Evolutionary conservation across 2,329 filamentous ascomycete genomes (phyloP).

Genomic region (Fusarium guadeloupense): DNA sequence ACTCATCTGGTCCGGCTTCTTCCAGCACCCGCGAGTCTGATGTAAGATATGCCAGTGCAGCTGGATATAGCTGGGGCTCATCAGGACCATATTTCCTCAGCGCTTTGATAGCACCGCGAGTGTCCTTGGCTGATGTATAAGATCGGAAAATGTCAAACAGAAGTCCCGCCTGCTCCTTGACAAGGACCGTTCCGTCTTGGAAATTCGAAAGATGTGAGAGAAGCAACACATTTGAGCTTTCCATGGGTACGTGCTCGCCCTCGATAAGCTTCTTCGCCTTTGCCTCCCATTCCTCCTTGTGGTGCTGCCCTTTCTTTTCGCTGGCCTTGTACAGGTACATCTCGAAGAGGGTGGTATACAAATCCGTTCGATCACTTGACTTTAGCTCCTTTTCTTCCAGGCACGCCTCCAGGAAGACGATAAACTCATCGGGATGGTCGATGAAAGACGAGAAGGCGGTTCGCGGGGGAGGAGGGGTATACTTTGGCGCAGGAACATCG

Average conservation of each 20-base stretch:
- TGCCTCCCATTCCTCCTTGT: slow-evolving; percentile 83
- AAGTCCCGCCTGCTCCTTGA: slow-evolving; percentile 92
- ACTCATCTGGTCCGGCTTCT: slow-evolving; percentile 84
- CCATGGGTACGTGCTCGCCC: slow-evolving; percentile 82
- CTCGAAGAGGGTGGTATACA: slow-evolving; percentile 95
- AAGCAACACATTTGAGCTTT: slow-evolving; percentile 92
- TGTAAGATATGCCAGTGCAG: slow-evolving; percentile 92
- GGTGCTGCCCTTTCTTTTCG: slow-evolving; percentile 70
- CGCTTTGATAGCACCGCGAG: slow-evolving; percentile 86
- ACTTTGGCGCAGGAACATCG: slow-evolving; percentile 61
- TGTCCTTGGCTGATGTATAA: slow-evolving; percentile 92
- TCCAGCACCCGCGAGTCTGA: slow-evolving; percentile 82
- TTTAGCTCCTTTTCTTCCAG: slow-evolving; percentile 76
- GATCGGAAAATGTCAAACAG: slow-evolving; percentile 96
- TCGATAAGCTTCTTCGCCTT: slow-evolving; percentile 92
- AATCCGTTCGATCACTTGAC: slow-evolving; percentile 79
- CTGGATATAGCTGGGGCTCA: slow-evolving; percentile 91
- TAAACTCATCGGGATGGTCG: slow-evolving; percentile 91
- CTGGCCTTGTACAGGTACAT: slow-evolving; percentile 95
- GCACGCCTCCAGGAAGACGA: slow-evolving; percentile 90
- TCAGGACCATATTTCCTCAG: slow-evolving; percentile 90
- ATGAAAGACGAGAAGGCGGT: slow-evolving; percentile 97
- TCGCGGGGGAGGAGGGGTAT: slow-evolving; percentile 82
- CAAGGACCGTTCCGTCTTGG: slow-evolving; percentile 86
- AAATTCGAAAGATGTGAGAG: slow-evolving; percentile 93